phyloP scores from a whole-genome alignment of 371 early-diverging fungal genomes.

The Actinomucor elegans region DNA sequence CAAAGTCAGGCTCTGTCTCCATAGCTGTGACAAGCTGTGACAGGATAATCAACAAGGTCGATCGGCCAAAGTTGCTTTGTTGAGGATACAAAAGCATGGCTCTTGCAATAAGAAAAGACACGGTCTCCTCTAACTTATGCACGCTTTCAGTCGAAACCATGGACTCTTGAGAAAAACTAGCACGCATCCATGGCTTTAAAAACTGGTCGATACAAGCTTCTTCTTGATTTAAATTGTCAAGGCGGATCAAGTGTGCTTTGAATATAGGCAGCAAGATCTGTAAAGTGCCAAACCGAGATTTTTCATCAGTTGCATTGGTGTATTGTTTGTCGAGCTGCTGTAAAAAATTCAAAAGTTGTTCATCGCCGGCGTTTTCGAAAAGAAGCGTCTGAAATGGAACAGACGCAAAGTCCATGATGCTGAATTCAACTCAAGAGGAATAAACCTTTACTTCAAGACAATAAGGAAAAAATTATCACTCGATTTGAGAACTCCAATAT shows the following conservation, averaged over 20 bases:
- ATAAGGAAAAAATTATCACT: too few species aligned
- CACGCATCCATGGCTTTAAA: constrained; percentile 28
- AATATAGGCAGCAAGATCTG: constrained; percentile 44
- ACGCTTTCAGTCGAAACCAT: constrained; percentile 45
- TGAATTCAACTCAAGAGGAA: too few species aligned
- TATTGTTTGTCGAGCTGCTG: constrained; percentile 37
- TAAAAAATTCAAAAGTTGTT: constrained; percentile 31
- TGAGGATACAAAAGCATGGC: constrained; percentile 14
- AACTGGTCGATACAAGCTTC: constrained; percentile 21
- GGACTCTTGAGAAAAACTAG: constrained; percentile 36
- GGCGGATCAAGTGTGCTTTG: constrained; percentile 32
- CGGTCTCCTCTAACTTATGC: constrained; percentile 22
- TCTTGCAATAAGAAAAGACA: constrained; percentile 29
- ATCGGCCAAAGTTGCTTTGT: constrained; percentile 15
- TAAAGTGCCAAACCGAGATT: constrained; percentile 40
- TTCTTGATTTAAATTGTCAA: constrained; percentile 16
- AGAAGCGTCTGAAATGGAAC: constrained; percentile 39
- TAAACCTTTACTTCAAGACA: too few species aligned
- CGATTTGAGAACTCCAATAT: too few species aligned
- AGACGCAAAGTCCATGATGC: constrained; percentile 42
- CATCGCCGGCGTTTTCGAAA: constrained; percentile 28
- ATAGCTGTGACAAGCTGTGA: constrained; percentile 35
- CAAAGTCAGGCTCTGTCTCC: constrained; percentile 45
- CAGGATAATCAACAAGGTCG: constrained; percentile 18
- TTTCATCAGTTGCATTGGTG: constrained; percentile 32